Evolutionary conservation across 2,329 filamentous ascomycete species (phyloP), one percentile per base, ranked within the genome.

Genomic region (Pleoardoris graminearum): DNA sequence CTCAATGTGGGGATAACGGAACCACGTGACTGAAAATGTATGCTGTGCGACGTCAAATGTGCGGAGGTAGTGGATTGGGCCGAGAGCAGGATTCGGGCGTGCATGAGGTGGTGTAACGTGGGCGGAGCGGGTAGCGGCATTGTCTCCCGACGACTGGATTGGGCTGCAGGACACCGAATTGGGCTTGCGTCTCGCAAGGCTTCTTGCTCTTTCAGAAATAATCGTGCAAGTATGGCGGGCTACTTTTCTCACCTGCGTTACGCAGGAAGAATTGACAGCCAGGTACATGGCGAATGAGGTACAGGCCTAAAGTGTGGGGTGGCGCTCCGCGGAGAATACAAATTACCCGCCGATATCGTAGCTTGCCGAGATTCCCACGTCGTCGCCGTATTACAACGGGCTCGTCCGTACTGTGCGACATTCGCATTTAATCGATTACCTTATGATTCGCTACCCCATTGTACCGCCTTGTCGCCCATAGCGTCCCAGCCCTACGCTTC

Each of bases 11-110:
- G 48, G 48, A 8, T 45, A 6, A 7, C 33, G 11, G 29, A n/a
- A 6, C 17, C 49, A 46, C 49, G 49, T 51, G 49, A 51, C 27
- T 22, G 35, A 29, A 37, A 35, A 8, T 39, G 33, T 46, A 51
- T 51, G 49, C 42, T 35, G 49, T 51, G 35, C 10, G 35, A 51
- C 49, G 44, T 37, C 23, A 21, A 35, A 35, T 37, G 32, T 37
- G 33, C 23, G 44, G 30, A 25, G 37, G 44, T 23, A 17, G 11
- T 49, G 25, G 27, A 35, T 29, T 39, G 25, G 45, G 17, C 12
- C 23, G 4, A 21, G 21, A 27, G 44, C 23, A 38, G 33, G 44
- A 37, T 47, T 47, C n/a, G 14, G 32, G 44, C n/a, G 33, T 49
- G 46, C 46, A 42, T 39, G 36, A 41, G 16, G 37, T 25, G 36